phyloP scores from a whole-genome alignment of 441 rosid genomes.

The Populus hybrid region DNA sequence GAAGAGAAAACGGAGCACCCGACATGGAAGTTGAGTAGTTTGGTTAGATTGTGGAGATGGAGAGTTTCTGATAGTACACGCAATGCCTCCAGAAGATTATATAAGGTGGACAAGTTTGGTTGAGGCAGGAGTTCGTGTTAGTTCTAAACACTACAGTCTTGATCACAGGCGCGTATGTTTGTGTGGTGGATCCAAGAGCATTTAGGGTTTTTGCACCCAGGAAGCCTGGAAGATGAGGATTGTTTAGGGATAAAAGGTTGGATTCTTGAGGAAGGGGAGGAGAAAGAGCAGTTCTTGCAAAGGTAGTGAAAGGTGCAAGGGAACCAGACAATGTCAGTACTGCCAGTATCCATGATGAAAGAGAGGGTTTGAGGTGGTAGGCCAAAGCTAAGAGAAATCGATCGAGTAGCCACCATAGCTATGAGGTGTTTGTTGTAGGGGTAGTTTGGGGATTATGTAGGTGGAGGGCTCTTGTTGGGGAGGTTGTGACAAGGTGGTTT shows the following conservation, averaged over 20 bases:
- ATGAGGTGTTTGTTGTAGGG: constrained; percentile 19
- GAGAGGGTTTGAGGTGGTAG: constrained; percentile 48
- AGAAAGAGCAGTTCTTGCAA: constrained; percentile 37
- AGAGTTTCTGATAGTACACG: constrained; percentile 36
- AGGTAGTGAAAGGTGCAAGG: constrained; percentile 47
- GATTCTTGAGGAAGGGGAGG: constrained; percentile 8
- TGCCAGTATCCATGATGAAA: constrained; percentile 57
- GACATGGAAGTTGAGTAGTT: constrained; percentile 36
- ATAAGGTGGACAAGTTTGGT: too few species aligned
- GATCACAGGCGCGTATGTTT: constrained; percentile 13
- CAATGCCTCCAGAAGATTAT: constrained; percentile 42
- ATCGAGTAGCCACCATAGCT: constrained; percentile 35
- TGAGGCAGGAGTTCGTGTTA: constrained; percentile 19
- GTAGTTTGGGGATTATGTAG: constrained; percentile 26
- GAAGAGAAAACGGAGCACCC: constrained; percentile 55
- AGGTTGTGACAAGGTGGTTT: constrained; percentile 29
- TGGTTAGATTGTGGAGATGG: constrained; percentile 20
- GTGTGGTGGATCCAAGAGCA: constrained; percentile 42
- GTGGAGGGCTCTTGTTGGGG: constrained; percentile 35
- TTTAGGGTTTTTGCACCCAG: constrained; percentile 41
- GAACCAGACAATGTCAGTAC: constrained; percentile 55
- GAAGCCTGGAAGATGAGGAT: constrained; percentile 33
- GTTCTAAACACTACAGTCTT: constrained; percentile 12
- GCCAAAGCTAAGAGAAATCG: constrained; percentile 39
- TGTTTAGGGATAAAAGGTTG: constrained; percentile 33